Conservation (phyloP, 2,329 filamentous ascomycete species). For the Fusarium torreyae region DNA sequence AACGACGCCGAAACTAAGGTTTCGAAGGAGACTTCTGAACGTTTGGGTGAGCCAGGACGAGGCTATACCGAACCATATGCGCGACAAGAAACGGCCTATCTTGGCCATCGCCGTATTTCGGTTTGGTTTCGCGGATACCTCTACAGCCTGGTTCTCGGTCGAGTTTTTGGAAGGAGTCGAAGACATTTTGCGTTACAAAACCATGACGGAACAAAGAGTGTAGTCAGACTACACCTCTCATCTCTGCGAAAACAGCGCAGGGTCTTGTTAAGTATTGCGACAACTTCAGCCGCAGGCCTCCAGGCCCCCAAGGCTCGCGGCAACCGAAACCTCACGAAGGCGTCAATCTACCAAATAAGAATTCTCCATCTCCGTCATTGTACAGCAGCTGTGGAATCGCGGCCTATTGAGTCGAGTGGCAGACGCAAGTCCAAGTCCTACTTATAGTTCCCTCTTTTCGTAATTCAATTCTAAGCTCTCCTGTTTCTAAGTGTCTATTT, state of each 20-base stretch:
- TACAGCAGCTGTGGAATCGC: neutral
- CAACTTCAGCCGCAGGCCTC: neutral
- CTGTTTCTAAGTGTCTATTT: too few relatives aligned
- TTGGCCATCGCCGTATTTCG: neutral
- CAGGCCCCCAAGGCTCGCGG: neutral
- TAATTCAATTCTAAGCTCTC: too few relatives aligned
- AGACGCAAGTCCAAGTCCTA: neutral
- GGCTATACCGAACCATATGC: neutral
- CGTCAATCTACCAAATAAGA: neutral
- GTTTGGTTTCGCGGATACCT: neutral
- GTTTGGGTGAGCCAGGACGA: neutral
- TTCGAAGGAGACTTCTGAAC: slow-evolving; percentile 8
- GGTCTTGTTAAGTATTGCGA: neutral
- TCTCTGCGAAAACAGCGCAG: neutral
- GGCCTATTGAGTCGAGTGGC: neutral
- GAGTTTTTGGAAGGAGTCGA: neutral
- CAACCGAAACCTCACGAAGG: neutral
- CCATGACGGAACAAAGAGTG: too few relatives aligned
- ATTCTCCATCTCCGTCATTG: neutral
- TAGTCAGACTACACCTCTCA: too few relatives aligned
- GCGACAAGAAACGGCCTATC: neutral
- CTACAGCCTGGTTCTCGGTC: too few relatives aligned
- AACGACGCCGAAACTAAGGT: neutral
- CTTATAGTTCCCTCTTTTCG: too few relatives aligned
- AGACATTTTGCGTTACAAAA: neutral